phyloP scores from a whole-genome alignment of 768 basidiomycete genomes.

The Boletellus ananas region DNA sequence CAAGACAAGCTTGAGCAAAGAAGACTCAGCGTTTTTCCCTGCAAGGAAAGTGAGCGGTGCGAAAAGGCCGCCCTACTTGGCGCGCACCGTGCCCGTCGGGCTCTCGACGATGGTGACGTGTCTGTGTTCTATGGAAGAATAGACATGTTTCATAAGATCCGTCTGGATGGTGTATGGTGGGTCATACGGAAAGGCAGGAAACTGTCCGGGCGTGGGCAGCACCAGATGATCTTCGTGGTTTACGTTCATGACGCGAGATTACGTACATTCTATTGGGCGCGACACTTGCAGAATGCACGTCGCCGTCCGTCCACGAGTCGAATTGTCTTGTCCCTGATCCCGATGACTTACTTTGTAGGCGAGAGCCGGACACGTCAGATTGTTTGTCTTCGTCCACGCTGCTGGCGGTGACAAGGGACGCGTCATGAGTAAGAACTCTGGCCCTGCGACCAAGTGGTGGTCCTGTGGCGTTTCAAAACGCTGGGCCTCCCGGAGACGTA shows the following conservation, averaged over 20 bases:
- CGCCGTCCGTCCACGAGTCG: no score
- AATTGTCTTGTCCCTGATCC: neutral
- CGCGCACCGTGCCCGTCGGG: slow-evolving; percentile 80
- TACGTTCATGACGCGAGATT: slow-evolving; percentile 2
- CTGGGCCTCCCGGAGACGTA: no score
- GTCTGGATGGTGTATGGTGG: slow-evolving; percentile 82
- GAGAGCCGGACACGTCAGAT: neutral
- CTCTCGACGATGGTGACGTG: slow-evolving; percentile 84
- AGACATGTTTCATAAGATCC: slow-evolving; percentile 86
- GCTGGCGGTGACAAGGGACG: no score
- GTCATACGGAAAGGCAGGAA: slow-evolving; percentile 80
- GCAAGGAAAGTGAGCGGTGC: neutral
- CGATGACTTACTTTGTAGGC: neutral
- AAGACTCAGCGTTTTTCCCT: slow-evolving; percentile 87
- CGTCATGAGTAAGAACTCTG: no score
- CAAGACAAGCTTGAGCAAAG: slow-evolving; percentile 74
- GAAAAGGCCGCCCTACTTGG: neutral
- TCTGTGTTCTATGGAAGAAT: slow-evolving; percentile 67
- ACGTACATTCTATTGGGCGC: no score
- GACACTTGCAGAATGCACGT: no score
- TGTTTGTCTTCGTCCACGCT: neutral
- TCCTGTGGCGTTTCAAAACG: no score
- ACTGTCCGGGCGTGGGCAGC: slow-evolving; percentile 61
- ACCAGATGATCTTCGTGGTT: slow-evolving; percentile 18
- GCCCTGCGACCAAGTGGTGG: no score